Percentiles rank a stretch among this genome's conserved stretches.
phyloP scores from a whole-genome alignment of 2,329 filamentous ascomycete species.

The Epichloe hybrida region DNA sequence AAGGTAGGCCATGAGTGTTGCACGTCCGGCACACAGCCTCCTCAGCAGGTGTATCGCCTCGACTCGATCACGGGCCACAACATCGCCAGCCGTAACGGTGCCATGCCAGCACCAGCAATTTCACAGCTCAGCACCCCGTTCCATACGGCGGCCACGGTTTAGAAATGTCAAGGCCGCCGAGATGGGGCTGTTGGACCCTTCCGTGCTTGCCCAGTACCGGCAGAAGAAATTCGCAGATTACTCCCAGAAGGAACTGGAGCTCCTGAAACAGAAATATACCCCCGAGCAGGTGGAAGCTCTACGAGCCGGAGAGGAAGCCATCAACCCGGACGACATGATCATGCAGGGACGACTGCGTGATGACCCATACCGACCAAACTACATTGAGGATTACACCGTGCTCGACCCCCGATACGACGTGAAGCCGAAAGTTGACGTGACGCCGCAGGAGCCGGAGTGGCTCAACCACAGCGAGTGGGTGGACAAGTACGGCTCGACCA shows the following conservation, averaged over 20 bases:
- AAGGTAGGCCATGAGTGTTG: constrained; percentile 36
- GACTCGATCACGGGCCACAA: constrained; percentile 12
- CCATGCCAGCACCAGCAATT: constrained; percentile 31
- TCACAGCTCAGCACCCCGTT: constrained; percentile 36
- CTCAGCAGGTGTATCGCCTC: constrained; percentile 35
- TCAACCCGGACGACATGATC: constrained; percentile 61
- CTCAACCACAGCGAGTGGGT: constrained; percentile 46
- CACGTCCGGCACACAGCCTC: constrained; percentile 40
- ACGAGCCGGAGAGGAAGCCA: constrained; percentile 63
- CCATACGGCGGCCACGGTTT: constrained; percentile 36
- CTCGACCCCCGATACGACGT: constrained; percentile 70
- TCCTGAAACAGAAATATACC: constrained; percentile 57
- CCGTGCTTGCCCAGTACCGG: constrained; percentile 30
- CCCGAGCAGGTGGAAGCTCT: constrained; percentile 69
- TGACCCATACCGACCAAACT: constrained; percentile 59
- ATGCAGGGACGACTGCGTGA: constrained; percentile 57
- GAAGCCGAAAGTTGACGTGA: constrained; percentile 34
- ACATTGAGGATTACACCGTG: constrained; percentile 71
- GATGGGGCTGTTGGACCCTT: constrained; percentile 34
- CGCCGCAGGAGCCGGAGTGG: constrained; percentile 41
- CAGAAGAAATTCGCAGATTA: constrained; percentile 47
- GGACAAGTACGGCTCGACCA: constrained; percentile 40
- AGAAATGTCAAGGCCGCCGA: constrained; percentile 38
- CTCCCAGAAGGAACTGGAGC: constrained; percentile 48
- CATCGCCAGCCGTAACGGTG: constrained; percentile 12